Percentiles rank a stretch among this genome's conserved stretches.
Evolutionary conservation across 306 rosid species (phyloP).

Genomic region (Luffa acutangula): DNA sequence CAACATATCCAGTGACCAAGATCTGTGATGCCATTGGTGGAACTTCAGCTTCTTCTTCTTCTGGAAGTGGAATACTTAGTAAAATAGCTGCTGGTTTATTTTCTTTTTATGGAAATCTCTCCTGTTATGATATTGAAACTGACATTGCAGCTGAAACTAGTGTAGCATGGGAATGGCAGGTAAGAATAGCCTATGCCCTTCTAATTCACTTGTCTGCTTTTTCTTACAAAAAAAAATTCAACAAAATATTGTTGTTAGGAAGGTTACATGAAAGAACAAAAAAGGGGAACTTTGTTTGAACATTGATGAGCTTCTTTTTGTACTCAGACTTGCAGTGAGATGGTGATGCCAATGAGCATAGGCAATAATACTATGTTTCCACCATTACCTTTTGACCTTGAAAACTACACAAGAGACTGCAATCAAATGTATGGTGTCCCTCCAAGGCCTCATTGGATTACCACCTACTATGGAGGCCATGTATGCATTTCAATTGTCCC

Average conservation of each 20-base stretch:
- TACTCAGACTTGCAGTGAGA: constrained; percentile 34
- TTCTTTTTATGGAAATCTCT: constrained; percentile 21
- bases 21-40: constrained; percentile 52
- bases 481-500: constrained; percentile 18
- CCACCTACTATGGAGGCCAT: constrained; percentile 48
- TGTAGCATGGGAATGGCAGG: constrained; percentile 79
- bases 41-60: not conserved
- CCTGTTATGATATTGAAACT: constrained; percentile 32
- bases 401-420: constrained; percentile 15
- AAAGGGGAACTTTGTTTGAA: not conserved
- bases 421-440: constrained; percentile 21
- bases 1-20: constrained; percentile 38
- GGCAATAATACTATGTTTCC: constrained; percentile 31
- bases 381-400: constrained; percentile 6
- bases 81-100: constrained; percentile 46
- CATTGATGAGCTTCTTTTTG: not conserved
- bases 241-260: not conserved
- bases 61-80: not conserved
- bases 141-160: not conserved
- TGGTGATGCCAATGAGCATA: constrained; percentile 21
- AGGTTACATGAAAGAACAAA: not conserved
- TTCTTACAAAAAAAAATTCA: not conserved
- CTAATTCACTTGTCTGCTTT: no score
- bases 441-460: constrained; percentile 13
- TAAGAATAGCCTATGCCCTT: not conserved